Conservation (phyloP, 495 filamentous ascomycete species). For the Talaromyces adpressus region DNA sequence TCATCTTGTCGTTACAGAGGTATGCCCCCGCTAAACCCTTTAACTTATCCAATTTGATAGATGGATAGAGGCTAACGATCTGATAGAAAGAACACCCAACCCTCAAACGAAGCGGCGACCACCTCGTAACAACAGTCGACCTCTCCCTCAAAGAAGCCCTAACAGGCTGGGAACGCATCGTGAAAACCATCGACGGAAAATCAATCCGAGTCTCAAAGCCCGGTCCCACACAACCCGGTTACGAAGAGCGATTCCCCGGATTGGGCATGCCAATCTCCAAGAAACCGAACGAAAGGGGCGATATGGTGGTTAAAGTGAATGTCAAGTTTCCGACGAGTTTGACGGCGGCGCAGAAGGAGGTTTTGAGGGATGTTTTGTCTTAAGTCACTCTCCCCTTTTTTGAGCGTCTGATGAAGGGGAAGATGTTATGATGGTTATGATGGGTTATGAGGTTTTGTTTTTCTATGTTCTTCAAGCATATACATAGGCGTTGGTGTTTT, state of each 20-base stretch:
- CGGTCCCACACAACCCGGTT: slow-evolving; percentile 79
- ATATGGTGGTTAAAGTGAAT: slow-evolving; percentile 83
- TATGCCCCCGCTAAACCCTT: slow-evolving; percentile 38
- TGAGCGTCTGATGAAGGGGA: not conserved
- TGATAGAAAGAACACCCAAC: slow-evolving; percentile 72
- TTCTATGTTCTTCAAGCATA: not conserved
- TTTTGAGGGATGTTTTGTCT: slow-evolving; percentile 67
- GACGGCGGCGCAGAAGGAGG: slow-evolving; percentile 65
- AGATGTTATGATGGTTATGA: not conserved
- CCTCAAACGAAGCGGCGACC: slow-evolving; percentile 80
- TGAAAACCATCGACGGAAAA: slow-evolving; percentile 91
- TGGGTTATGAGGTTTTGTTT: not conserved
- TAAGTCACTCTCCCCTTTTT: not conserved
- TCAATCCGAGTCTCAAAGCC: slow-evolving; percentile 65
- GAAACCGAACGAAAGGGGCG: slow-evolving; percentile 74
- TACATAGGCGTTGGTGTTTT: not conserved
- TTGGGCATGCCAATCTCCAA: slow-evolving; percentile 91
- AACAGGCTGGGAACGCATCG: slow-evolving; percentile 84
- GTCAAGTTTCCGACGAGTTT: slow-evolving; percentile 81
- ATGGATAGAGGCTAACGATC: slow-evolving; percentile 5
- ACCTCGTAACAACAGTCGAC: slow-evolving; percentile 69
- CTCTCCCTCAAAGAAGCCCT: slow-evolving; percentile 93
- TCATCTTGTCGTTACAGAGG: slow-evolving; percentile 90
- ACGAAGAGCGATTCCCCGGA: slow-evolving; percentile 70
- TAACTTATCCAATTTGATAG: not conserved